phyloP scores from a whole-genome alignment of 2,329 filamentous ascomycete species.

The Phialophora verrucosa region DNA sequence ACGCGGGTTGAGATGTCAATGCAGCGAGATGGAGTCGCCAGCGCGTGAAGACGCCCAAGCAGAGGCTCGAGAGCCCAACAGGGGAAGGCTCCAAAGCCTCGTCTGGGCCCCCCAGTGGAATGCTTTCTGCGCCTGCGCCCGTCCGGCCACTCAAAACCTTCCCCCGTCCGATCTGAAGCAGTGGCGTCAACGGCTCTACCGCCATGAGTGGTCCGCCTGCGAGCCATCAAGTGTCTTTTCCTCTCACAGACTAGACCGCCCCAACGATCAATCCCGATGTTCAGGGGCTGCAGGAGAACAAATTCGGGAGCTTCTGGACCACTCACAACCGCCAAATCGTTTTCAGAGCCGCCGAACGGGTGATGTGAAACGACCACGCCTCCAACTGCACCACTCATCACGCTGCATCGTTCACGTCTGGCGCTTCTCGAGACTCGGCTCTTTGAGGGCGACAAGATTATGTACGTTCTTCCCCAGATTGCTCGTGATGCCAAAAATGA shows the following conservation, averaged over 20 bases:
- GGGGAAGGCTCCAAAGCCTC: background rate
- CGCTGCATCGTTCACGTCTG: background rate
- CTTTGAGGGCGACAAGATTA: background rate
- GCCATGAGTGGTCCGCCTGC: conserved; percentile 7
- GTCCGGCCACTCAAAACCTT: conserved; percentile 9
- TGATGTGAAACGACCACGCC: conserved; percentile 19
- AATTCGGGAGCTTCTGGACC: conserved; percentile 1
- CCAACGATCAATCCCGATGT: conserved; percentile 12
- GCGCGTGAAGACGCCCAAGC: conserved; percentile 20
- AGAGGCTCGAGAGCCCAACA: conserved; percentile 1
- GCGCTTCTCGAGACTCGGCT: conserved; percentile 14
- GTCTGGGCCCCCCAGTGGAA: background rate
- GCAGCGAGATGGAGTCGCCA: conserved; percentile 22
- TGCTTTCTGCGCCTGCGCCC: background rate
- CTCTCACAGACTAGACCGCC: conserved; percentile 18
- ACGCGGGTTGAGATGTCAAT: conserved; percentile 16
- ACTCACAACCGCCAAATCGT: conserved; percentile 20
- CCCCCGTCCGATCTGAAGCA: conserved; percentile 22
- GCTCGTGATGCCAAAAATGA: background rate
- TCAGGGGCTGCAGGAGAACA: conserved; percentile 15
- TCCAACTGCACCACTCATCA: conserved; percentile 14
- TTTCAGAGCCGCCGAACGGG: conserved; percentile 18
- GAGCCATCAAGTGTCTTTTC: conserved; percentile 5
- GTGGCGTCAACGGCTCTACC: conserved; percentile 17
- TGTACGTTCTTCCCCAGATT: background rate